phyloP scores from a whole-genome alignment of 2,329 filamentous ascomycete species.

The Diaporthe vexans region DNA sequence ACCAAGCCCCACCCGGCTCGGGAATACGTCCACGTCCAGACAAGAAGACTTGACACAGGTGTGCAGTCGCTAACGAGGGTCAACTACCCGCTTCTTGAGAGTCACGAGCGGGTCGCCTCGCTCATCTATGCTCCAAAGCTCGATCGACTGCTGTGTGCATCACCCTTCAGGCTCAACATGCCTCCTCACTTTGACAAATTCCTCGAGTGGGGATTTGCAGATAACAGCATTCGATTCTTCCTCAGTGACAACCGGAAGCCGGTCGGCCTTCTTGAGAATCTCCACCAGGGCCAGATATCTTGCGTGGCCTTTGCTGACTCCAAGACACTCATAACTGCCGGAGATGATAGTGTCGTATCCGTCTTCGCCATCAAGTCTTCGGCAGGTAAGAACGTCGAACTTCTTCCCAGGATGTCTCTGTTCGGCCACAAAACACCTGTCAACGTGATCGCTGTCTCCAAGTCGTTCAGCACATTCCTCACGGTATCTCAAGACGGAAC shows the following conservation, averaged over 20 bases:
- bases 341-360: slow-evolving; percentile 91
- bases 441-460: slow-evolving; percentile 84
- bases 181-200: slow-evolving; percentile 90
- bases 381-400: slow-evolving; percentile 78
- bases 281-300: slow-evolving; percentile 92
- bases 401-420: slow-evolving; percentile 82
- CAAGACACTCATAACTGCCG: slow-evolving; percentile 90
- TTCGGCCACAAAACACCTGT: slow-evolving; percentile 93
- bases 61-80: slow-evolving; percentile 83
- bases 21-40: slow-evolving; percentile 75
- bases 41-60: slow-evolving; percentile 81
- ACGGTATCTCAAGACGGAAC: slow-evolving; percentile 87
- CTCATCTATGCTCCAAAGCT: slow-evolving; percentile 83
- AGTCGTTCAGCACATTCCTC: slow-evolving; percentile 89
- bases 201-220: slow-evolving; percentile 95
- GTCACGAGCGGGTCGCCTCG: slow-evolving; percentile 83
- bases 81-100: slow-evolving; percentile 82
- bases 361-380: slow-evolving; percentile 81
- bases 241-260: slow-evolving; percentile 82
- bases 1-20: slow-evolving; percentile 82
- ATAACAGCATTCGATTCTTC: slow-evolving; percentile 93
- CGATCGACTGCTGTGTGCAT: slow-evolving; percentile 86
- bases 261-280: slow-evolving; percentile 91
- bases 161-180: slow-evolving; percentile 87
- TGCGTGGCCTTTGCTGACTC: slow-evolving; percentile 89